These are phyloP conservation scores for Aspergillus haitiensis DNA, from an alignment of 495 filamentous ascomycete genomes.

Conservation along the genomic window DNA sequence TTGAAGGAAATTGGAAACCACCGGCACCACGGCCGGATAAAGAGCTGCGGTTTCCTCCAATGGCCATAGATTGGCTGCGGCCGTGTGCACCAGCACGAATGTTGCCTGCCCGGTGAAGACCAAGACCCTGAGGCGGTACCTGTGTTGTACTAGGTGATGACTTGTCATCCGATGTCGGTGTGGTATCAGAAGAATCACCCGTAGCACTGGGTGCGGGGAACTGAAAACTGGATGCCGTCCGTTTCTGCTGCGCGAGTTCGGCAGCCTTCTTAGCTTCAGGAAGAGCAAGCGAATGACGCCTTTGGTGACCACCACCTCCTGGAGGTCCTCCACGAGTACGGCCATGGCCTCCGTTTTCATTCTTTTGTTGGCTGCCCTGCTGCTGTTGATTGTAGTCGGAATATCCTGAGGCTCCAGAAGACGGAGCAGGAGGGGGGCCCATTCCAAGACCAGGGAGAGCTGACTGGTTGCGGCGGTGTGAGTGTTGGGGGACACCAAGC, in stretches of 20 bases:
- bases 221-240: constrained; percentile 90
- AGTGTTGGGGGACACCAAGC: constrained; percentile 63
- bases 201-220: constrained; percentile 77
- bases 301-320: constrained; percentile 77
- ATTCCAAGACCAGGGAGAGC: constrained; percentile 90
- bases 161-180: constrained; percentile 44
- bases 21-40: constrained; percentile 60
- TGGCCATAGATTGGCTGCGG: constrained; percentile 69
- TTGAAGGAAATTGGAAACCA: constrained; percentile 69
- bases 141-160: constrained; percentile 37
- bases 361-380: constrained; percentile 56
- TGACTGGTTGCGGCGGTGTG: constrained; percentile 97
- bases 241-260: constrained; percentile 93
- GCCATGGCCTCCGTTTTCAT: constrained; percentile 68
- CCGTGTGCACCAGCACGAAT: constrained; percentile 56
- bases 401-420: constrained; percentile 91
- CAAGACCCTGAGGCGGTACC: constrained; percentile 40
- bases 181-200: constrained; percentile 50
- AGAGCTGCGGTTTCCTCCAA: constrained; percentile 57
- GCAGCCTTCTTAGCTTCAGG: constrained; percentile 98
- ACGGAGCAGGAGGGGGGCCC: constrained; percentile 90
- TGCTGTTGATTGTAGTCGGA: constrained; percentile 69
- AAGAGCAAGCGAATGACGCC: constrained; percentile 90
- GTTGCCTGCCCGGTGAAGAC: constrained; percentile 52
- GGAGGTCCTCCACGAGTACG: constrained; percentile 76